Conservation (phyloP, 805 yeast species). For the Wickerhamomyces silvicola region DNA sequence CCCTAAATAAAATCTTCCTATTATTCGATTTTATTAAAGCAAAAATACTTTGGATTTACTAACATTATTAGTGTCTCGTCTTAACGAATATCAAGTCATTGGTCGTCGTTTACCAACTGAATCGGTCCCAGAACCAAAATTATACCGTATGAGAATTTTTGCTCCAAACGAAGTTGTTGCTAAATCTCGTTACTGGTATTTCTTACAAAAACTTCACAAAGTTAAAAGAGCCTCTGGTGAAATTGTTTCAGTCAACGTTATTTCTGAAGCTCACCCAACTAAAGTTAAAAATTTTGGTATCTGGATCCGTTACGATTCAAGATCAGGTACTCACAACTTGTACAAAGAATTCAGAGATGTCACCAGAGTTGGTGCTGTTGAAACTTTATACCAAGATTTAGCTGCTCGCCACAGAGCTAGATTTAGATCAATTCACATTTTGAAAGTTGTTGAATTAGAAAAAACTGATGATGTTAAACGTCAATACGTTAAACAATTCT, state of each 20-base stretch:
- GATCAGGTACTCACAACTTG: constrained; percentile 99
- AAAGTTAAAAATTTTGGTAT: constrained; percentile 99
- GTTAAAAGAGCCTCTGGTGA: constrained; percentile 99
- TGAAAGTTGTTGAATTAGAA: constrained; percentile 98
- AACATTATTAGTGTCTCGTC: constrained; percentile 70
- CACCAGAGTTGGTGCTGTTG: constrained; percentile 98
- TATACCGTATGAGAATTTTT: constrained; percentile 99
- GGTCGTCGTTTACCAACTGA: constrained; percentile 99
- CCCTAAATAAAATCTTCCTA: too few relatives aligned
- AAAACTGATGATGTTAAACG: constrained; percentile 98
- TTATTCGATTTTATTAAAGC: too few relatives aligned
- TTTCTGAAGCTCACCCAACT: constrained; percentile 94
- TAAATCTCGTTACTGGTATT: constrained; percentile 99
- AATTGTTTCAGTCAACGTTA: constrained; percentile 86
- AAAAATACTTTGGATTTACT: constrained; percentile 1
- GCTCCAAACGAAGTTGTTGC: constrained; percentile 99
- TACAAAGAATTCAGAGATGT: constrained; percentile 99
- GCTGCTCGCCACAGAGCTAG: constrained; percentile 99
- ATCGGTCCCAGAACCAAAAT: constrained; percentile 98
- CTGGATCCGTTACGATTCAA: constrained; percentile 99
- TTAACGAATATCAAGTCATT: constrained; percentile 98
- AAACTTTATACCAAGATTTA: constrained; percentile 97
- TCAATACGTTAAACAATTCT: constrained; percentile 97
- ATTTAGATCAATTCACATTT: constrained; percentile 98
- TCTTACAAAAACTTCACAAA: constrained; percentile 98